Percentiles rank a stretch among this genome's conserved stretches.
These are phyloP conservation scores for Nemania abortiva DNA, from an alignment of 2,329 filamentous ascomycete genomes.

Conservation along the genomic window DNA sequence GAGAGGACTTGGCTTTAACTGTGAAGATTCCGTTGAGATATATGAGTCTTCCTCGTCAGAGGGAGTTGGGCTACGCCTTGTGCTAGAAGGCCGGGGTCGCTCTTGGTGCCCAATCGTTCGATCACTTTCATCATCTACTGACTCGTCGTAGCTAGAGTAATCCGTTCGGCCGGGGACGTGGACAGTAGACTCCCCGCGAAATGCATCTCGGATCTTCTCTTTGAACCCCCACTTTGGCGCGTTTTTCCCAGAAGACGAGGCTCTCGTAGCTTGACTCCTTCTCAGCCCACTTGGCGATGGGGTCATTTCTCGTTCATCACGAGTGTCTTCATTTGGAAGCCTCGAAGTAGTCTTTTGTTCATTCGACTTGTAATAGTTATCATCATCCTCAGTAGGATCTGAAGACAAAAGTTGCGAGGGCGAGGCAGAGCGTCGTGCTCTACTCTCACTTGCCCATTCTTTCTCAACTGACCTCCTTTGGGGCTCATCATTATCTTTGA, in stretches of 20 bases:
- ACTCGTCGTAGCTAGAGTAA: slow-evolving; percentile 63
- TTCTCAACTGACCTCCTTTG: slow-evolving; percentile 54
- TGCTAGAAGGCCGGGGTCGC: slow-evolving; percentile 52
- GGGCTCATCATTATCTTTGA: slow-evolving; percentile 41
- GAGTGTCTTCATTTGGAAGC: slow-evolving; percentile 41
- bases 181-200: slow-evolving; percentile 69
- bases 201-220: slow-evolving; percentile 71
- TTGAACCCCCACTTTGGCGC: slow-evolving; percentile 64
- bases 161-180: slow-evolving; percentile 59
- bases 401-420: slow-evolving; percentile 41
- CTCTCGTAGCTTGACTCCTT: slow-evolving; percentile 68
- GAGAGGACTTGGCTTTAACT: slow-evolving; percentile 36
- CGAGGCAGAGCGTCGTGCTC: slow-evolving; percentile 45
- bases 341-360: slow-evolving; percentile 30
- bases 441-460: slow-evolving; percentile 52
- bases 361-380: slow-evolving; percentile 29
- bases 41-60: slow-evolving; percentile 52
- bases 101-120: slow-evolving; percentile 47
- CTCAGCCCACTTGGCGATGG: slow-evolving; percentile 59
- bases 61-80: slow-evolving; percentile 50
- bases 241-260: slow-evolving; percentile 60
- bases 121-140: slow-evolving; percentile 48
- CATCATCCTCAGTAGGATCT: slow-evolving; percentile 36
- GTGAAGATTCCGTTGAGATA: slow-evolving; percentile 48
- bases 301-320: slow-evolving; percentile 52